A percentile compares a stretch with the other conserved stretches of the same genome.
Evolutionary conservation across 306 rosid species (phyloP).

Genomic region (Rosa persica): DNA sequence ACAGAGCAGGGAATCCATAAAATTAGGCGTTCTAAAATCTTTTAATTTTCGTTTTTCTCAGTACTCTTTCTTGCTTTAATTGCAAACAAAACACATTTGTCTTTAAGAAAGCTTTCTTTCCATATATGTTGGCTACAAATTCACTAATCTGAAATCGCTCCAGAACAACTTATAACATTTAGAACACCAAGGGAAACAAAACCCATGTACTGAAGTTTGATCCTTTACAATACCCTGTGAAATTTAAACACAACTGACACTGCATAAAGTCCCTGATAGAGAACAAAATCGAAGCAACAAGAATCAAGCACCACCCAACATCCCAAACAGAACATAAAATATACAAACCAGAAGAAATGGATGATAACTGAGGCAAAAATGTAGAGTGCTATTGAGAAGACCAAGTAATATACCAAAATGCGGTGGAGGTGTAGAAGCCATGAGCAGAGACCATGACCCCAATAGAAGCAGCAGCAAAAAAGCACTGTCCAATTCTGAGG

Average conservation of each 20-base stretch:
- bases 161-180: neutral
- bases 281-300: neutral
- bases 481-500: slow-evolving; percentile 42
- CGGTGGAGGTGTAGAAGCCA: slow-evolving; percentile 44
- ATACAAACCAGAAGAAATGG: neutral
- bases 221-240: neutral
- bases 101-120: neutral
- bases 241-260: neutral
- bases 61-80: neutral
- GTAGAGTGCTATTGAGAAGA: neutral
- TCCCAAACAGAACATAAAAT: neutral
- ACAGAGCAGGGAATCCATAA: slow-evolving; percentile 7
- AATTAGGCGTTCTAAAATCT: neutral
- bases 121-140: slow-evolving; percentile 1
- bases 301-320: neutral
- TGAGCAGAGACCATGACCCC: slow-evolving; percentile 45
- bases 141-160: neutral
- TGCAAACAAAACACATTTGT: neutral
- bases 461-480: slow-evolving; percentile 44
- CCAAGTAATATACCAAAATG: slow-evolving; percentile 35
- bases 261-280: neutral
- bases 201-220: neutral
- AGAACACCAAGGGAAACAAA: neutral
- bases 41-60: neutral
- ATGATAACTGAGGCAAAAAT: neutral